These are phyloP conservation scores for Cordyceps cicadae DNA, from an alignment of 2,329 filamentous ascomycete genomes.

Conservation along the genomic window DNA sequence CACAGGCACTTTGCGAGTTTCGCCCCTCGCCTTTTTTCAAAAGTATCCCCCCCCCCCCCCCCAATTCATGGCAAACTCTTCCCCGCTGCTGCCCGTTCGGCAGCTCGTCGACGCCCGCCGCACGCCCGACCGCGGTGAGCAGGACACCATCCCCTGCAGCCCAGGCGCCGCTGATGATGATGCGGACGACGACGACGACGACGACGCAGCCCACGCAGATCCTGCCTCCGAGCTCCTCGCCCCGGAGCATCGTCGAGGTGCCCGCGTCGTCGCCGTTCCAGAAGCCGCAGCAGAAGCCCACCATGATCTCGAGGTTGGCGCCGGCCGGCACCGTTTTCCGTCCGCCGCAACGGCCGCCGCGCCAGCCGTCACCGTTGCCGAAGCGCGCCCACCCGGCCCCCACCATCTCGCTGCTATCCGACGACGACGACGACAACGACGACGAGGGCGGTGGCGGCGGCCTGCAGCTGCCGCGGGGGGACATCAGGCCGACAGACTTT, in stretches of 20 bases:
- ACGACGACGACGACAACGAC: constrained; percentile 35
- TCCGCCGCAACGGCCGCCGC: constrained; percentile 32
- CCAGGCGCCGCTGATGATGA: constrained; percentile 28
- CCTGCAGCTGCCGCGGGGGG: constrained; percentile 45
- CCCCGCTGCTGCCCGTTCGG: constrained; percentile 7
- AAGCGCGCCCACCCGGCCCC: constrained; percentile 31
- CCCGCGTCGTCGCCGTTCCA: constrained; percentile 77
- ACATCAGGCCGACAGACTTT: constrained; percentile 54
- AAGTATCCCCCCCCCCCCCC: too few relatives aligned
- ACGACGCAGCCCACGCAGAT: constrained; percentile 39
- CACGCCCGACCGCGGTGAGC: constrained; percentile 38
- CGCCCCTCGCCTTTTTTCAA: neutral
- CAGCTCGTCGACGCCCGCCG: constrained; percentile 25
- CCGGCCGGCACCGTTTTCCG: constrained; percentile 67
- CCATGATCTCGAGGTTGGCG: constrained; percentile 54
- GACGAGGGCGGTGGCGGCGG: constrained; percentile 39
- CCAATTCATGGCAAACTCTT: constrained; percentile 12
- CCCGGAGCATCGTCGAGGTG: constrained; percentile 59
- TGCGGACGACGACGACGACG: constrained; percentile 16
- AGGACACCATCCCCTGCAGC: constrained; percentile 38
- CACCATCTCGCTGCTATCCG: constrained; percentile 39
- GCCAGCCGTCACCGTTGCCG: constrained; percentile 12
- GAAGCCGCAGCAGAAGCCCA: constrained; percentile 12
- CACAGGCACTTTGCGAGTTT: neutral
- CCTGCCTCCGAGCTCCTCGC: constrained; percentile 31